phyloP scores from a whole-genome alignment of 2,329 filamentous ascomycete genomes.

The Aspergillus ochraceus region DNA sequence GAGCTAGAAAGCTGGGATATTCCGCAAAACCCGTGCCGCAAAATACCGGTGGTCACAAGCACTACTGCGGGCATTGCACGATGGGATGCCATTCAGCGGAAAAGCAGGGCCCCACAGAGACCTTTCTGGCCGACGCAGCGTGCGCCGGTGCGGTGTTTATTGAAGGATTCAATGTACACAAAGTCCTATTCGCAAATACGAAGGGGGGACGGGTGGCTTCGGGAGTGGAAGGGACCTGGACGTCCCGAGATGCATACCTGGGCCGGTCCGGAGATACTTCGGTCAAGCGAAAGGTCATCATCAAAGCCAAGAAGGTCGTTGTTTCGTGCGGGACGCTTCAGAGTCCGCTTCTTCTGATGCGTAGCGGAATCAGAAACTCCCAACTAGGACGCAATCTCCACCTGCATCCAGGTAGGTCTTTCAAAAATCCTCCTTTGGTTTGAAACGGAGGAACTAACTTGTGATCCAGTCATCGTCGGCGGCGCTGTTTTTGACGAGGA shows the following conservation, averaged over 20 bases:
- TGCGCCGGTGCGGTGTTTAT: slow-evolving; percentile 76
- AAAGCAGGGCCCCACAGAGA: slow-evolving; percentile 76
- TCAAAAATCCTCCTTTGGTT: neutral
- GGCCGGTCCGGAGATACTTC: slow-evolving; percentile 54
- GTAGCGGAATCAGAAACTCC: slow-evolving; percentile 76
- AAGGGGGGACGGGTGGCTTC: slow-evolving; percentile 59
- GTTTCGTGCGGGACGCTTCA: slow-evolving; percentile 75
- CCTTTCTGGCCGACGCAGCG: slow-evolving; percentile 78
- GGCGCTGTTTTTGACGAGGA: slow-evolving; percentile 68
- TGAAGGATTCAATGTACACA: slow-evolving; percentile 74
- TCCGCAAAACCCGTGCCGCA: slow-evolving; percentile 69
- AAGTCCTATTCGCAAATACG: slow-evolving; percentile 64
- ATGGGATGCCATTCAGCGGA: slow-evolving; percentile 62
- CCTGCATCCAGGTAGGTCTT: slow-evolving; percentile 70
- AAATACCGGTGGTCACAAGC: slow-evolving; percentile 72
- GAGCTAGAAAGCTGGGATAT: slow-evolving; percentile 72
- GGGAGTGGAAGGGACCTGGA: slow-evolving; percentile 75
- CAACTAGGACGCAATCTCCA: slow-evolving; percentile 82
- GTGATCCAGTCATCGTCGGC: slow-evolving; percentile 38
- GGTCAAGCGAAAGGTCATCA: slow-evolving; percentile 61
- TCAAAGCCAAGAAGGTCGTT: slow-evolving; percentile 79
- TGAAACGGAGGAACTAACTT: neutral
- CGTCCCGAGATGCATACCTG: slow-evolving; percentile 65
- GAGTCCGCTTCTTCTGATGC: slow-evolving; percentile 72
- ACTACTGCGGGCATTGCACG: slow-evolving; percentile 70